Percentiles rank a stretch among this genome's conserved stretches.
phyloP scores from a whole-genome alignment of 192 early-diverging fungal genomes.

The Linderina pennispora region DNA sequence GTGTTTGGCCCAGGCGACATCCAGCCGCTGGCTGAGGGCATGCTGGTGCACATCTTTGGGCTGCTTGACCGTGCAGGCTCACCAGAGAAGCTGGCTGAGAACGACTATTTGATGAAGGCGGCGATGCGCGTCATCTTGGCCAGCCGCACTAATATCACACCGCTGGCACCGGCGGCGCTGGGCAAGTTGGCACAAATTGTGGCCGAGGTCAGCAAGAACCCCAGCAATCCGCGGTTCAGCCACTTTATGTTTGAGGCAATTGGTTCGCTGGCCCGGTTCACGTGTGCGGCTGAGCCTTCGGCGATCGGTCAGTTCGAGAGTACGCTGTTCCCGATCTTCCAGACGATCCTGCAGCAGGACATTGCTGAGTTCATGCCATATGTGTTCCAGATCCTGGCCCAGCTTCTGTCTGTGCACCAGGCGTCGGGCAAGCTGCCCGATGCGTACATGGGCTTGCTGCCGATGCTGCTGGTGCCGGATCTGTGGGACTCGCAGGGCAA shows the following conservation, averaged over 20 bases:
- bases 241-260: constrained; percentile 96
- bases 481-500: constrained; percentile 89
- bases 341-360: constrained; percentile 77
- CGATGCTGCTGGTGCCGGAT: constrained; percentile 72
- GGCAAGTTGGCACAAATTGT: constrained; percentile 72
- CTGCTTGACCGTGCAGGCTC: constrained; percentile 69
- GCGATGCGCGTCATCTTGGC: constrained; percentile 83
- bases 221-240: constrained; percentile 96
- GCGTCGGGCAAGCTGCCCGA: constrained; percentile 55
- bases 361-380: constrained; percentile 94
- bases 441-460: constrained; percentile 67
- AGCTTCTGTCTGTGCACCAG: constrained; percentile 74
- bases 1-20: constrained; percentile 67
- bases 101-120: constrained; percentile 93
- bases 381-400: constrained; percentile 92
- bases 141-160: constrained; percentile 64
- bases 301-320: constrained; percentile 79
- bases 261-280: constrained; percentile 77
- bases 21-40: constrained; percentile 55
- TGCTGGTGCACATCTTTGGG: constrained; percentile 71
- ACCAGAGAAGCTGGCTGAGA: constrained; percentile 92
- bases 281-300: constrained; percentile 62
- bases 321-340: constrained; percentile 84
- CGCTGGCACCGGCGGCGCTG: constrained; percentile 67
- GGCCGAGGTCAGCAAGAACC: constrained; percentile 82